Percentiles rank a stretch among this genome's conserved stretches.
Evolutionary conservation across 148 eudicot genomes (phyloP).

Genomic region (Persicaria tinctoria): DNA sequence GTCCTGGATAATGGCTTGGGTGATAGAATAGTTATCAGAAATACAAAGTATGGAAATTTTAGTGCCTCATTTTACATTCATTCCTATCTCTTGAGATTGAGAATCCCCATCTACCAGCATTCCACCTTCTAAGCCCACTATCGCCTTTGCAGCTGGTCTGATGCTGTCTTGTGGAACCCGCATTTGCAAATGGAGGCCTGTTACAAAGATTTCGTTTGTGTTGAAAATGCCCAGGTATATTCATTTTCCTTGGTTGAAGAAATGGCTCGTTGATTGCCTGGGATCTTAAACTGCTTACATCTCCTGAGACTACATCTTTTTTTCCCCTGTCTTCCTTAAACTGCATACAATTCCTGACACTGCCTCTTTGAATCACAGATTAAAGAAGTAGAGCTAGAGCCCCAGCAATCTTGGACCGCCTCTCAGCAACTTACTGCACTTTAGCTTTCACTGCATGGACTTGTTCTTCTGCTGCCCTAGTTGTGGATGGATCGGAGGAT

Average conservation of each 20-base stretch:
- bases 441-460: background rate
- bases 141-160: slow-evolving; percentile 67
- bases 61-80: background rate
- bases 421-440: slow-evolving; percentile 43
- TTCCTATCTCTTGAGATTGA: background rate
- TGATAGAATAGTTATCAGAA: slow-evolving; percentile 58
- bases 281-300: background rate
- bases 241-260: background rate
- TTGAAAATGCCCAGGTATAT: slow-evolving; percentile 88
- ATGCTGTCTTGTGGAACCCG: slow-evolving; percentile 94
- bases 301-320: background rate
- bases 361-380: slow-evolving; percentile 38
- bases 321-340: background rate
- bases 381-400: slow-evolving; percentile 58
- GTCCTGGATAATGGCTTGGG: slow-evolving; percentile 85
- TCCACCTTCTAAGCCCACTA: slow-evolving; percentile 6
- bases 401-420: slow-evolving; percentile 80
- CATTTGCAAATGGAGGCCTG: slow-evolving; percentile 85
- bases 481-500: too few species aligned
- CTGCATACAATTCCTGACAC: background rate
- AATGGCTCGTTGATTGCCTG: background rate
- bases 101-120: background rate
- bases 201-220: slow-evolving; percentile 93
- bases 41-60: slow-evolving; percentile 39
- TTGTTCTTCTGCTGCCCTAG: background rate